Evolutionary conservation across 176 grass and related monocot genomes (phyloP), one percentile per base, ranked within the genome.

Genomic region (Aegilops tauschii): DNA sequence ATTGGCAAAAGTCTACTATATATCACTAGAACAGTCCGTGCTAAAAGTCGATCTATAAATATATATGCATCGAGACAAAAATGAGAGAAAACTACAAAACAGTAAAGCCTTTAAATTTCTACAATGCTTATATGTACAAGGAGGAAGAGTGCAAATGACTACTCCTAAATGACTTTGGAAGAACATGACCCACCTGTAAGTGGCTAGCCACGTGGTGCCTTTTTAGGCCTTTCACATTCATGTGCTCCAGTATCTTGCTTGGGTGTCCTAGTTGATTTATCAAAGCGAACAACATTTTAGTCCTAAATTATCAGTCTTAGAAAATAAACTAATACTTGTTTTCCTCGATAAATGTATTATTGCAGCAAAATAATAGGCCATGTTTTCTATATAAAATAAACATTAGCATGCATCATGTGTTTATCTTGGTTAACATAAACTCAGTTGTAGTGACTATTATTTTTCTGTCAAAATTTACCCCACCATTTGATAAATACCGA

Each of bases 161-260:
- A 36, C 9, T 21, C 2, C 18, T 21, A 59, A 59, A 36, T 28
- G 23, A 69, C 10, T 64, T 37, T 63, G 56, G 37, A 79, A 79
- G 65, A 64, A 58, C 42, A 7, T 4, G 40, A n/a, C 63, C 56
- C 56, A 88, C 87, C 81, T 88, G 54, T 35, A 62, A 56, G 39
- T 74, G 40, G 85, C 39, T 39, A 37, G 65, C 50, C 12, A 25
- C 35, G 58, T 61, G 37, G 14, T 62, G 34, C 12, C 14, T 65
- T 27, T 5, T 35, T 34, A 8, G 40, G 13, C 23, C 78, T n/a
- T 34, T 66, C 61, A 47, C 61, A 8, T 61, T 56, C 29, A 78
- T 72, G 65, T 52, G 29, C 81, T 78, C 37, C 39, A 18, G 9
- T 37, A 28, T 36, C 30, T 65, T 63, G 28, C 5, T n/a, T 37